Percentiles rank a stretch among this genome's conserved stretches.
These are phyloP conservation scores for Sanguinoderma infundibulare DNA, from an alignment of 1,284 basidiomycete species.

Conservation along the genomic window DNA sequence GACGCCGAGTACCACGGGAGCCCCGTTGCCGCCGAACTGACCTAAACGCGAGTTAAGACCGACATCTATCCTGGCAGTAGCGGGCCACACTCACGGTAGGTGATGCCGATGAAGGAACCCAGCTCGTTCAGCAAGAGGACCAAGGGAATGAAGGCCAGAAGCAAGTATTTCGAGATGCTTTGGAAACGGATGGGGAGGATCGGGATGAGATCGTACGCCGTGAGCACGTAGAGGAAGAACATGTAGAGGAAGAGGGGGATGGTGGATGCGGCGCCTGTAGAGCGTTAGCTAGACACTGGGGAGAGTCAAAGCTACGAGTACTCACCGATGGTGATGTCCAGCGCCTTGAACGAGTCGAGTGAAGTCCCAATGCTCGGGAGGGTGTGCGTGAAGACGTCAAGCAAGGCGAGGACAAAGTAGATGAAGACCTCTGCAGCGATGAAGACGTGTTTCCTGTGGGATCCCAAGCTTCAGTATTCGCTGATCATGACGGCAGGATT, in stretches of 20 bases:
- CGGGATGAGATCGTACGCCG: conserved; percentile 51
- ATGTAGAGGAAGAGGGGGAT: conserved; percentile 62
- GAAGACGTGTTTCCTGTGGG: conserved; percentile 55
- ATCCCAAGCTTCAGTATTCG: conserved; percentile 4
- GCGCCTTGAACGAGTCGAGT: conserved; percentile 39
- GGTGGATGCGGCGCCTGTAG: conserved; percentile 56
- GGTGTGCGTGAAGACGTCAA: conserved; percentile 64
- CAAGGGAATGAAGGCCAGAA: conserved; percentile 58
- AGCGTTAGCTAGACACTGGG: background rate
- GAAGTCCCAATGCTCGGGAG: conserved; percentile 52
- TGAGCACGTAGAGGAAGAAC: conserved; percentile 57
- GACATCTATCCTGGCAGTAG: background rate
- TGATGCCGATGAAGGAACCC: conserved; percentile 66
- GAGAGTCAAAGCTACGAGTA: background rate
- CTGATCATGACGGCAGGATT: background rate
- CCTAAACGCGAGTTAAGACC: conserved; percentile 6
- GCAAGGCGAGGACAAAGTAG: conserved; percentile 60
- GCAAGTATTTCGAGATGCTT: conserved; percentile 46
- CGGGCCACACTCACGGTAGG: conserved; percentile 49
- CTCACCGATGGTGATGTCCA: conserved; percentile 54
- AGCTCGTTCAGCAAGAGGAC: conserved; percentile 60
- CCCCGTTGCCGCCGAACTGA: conserved; percentile 7
- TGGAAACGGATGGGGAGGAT: conserved; percentile 54
- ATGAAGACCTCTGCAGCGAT: conserved; percentile 64
- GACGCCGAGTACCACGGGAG: conserved; percentile 38